Evolutionary conservation across 768 basidiomycete species (phyloP), one percentile per base, ranked within the genome.

Genomic region (Phanerochaete sordida): DNA sequence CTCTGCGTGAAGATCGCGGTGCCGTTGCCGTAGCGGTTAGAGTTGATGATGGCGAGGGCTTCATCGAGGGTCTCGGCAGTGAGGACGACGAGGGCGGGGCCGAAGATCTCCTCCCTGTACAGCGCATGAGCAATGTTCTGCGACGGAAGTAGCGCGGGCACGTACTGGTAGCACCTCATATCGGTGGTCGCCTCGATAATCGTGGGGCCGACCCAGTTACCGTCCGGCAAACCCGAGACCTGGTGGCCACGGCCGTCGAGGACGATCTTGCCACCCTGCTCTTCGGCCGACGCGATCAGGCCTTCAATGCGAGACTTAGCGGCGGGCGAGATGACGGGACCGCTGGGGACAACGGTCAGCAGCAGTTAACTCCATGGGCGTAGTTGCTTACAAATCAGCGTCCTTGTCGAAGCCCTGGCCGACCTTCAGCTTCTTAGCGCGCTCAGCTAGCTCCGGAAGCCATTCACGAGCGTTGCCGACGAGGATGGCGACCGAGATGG

Each of bases 1-100:
- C 90, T 92, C 75, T 97, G 93, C 23, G 96, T 99, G 73, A 98
- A 98, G 70, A 97, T 93, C 23, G 94, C 91, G 30, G 95, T 85
- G 30, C 96, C 96, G 66, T 98, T 98, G 8, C 96, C 91, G 71
- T 97, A 98, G 64, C 74, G 80, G 76, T 97, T 98, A 62, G 79
- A 75, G 76, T 98, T 98, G 74, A 98, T 87, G 62, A 96, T 86
- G 45, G 85, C 83, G 60, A 98, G 81, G 13, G 94, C 95, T 60
- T 96, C 93, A 62, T 98, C 95, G 45, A 98, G 77, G 0, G 87
- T 92, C 33, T 94, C 85, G 5, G 87, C 91, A 50, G 82, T 80
- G 57, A 98, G 69, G 57, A 95, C 79, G 11, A 88, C 78, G 28
- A 98, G 79, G 1, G 88, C 96, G 1, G 96, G 96, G 15, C 95